A percentile compares a stretch with the other conserved stretches of the same genome.
These are phyloP conservation scores for Isabelozyma heimii DNA, from an alignment of 805 yeast genomes.

Conservation along the genomic window DNA sequence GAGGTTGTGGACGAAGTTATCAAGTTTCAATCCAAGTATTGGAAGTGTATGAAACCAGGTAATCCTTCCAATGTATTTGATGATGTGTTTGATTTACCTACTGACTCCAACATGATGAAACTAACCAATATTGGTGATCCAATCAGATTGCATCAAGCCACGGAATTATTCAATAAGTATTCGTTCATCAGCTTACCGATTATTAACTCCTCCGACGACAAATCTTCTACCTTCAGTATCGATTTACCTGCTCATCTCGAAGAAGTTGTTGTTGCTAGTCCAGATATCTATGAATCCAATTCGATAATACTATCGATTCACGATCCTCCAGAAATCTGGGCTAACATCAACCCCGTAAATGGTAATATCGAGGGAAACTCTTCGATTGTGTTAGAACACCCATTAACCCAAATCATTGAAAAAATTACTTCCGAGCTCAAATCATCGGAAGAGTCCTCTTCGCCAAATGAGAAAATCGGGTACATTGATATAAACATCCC, in stretches of 20 bases:
- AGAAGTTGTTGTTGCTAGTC: constrained; percentile 69
- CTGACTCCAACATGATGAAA: constrained; percentile 20
- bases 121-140: constrained; percentile 66
- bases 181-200: constrained; percentile 71
- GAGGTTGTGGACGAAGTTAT: constrained; percentile 80
- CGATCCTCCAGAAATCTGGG: constrained; percentile 94
- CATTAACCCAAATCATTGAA: constrained; percentile 58
- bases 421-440: constrained; percentile 42
- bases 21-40: constrained; percentile 75
- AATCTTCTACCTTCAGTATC: constrained; percentile 25
- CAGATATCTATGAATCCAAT: constrained; percentile 61
- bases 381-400: constrained; percentile 74
- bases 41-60: constrained; percentile 83
- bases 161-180: constrained; percentile 50
- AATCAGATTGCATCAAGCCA: constrained; percentile 68
- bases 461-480: constrained; percentile 46
- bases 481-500: constrained; percentile 85
- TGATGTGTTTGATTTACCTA: constrained; percentile 37
- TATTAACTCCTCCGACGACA: constrained; percentile 21
- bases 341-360: constrained; percentile 71
- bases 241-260: constrained; percentile 51
- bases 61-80: constrained; percentile 37
- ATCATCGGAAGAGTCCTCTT: constrained; percentile 2
- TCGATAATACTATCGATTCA: constrained; percentile 72
- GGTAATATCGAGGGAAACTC: constrained; percentile 75